Base-by-base conservation (phyloP, 2,329 filamentous ascomycete species). In the Apiospora phragmitis region DNA sequence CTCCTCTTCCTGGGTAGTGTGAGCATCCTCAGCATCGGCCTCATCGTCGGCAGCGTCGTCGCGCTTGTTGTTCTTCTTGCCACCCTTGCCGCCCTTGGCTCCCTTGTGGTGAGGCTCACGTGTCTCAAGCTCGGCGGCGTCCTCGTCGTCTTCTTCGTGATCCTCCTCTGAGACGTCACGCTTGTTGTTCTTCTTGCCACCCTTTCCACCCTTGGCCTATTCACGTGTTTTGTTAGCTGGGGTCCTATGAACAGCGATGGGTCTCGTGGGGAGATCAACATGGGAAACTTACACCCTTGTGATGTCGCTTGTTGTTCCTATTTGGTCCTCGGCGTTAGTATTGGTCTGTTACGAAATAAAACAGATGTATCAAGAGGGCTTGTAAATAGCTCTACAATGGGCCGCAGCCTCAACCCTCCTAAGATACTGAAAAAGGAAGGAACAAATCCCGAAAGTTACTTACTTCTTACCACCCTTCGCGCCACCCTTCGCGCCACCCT, bases 91-190 rank as follows among this genome's bases (percentile, higher is more conserved):
- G 38, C 65, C 38, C n/a, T 70, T 72, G 9, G 41, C 67, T 0
- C 70, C 65, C 26, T 68, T 59, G 69, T 73, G 71, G 51, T 71
- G 70, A 12, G 71, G 71, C 70, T 71, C 70, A 11, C 67, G 51
- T 21, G 69, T 35, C 66, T 69, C 47, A 11, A 70, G 35, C 5
- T 59, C n/a, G 45, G 29, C 43, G 4, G 55, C 42, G 14, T 72
- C 65, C n/a, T 69, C 42, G 12, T 45, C 70, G 8, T 55, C 49
- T 4, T 55, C 49, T 11, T 55, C 24, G 14, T 55, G 24, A 24
- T 55, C 49, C 49, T 55, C 49, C 49, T 55, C 65, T 8, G n/a
- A 26, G 21, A 24, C 65, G 11, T 67, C 65, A n/a, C 65, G 65
- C 65, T 71, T 70, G 68, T 62, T 71, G 68, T 62, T 71, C 70